Conservation (phyloP, 495 filamentous ascomycete genomes). For the Xylaria curta region DNA sequence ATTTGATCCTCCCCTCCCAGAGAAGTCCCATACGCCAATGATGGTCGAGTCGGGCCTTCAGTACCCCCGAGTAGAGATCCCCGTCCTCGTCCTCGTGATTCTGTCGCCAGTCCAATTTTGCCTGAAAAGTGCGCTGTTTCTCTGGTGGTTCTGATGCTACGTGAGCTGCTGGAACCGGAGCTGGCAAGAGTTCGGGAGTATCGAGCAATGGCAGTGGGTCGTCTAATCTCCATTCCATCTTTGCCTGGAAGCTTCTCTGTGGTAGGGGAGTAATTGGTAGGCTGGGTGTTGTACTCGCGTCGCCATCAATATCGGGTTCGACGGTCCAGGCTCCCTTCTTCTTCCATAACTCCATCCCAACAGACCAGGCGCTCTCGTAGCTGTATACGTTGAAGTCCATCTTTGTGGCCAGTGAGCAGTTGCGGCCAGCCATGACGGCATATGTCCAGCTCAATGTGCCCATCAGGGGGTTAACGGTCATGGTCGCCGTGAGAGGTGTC, state of each 20-base stretch:
- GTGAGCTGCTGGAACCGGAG: conserved; percentile 3
- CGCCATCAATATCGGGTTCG: conserved; percentile 47
- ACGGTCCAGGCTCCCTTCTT: conserved; percentile 51
- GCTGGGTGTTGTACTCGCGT: conserved; percentile 22
- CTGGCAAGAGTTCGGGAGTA: conserved; percentile 24
- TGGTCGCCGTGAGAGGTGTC: conserved; percentile 88
- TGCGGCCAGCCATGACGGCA: conserved; percentile 80
- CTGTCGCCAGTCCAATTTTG: conserved; percentile 29
- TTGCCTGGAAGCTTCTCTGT: conserved; percentile 60
- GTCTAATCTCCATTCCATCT: conserved; percentile 61
- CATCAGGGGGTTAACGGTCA: conserved; percentile 91
- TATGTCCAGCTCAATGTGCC: conserved; percentile 90
- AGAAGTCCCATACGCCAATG: conserved; percentile 81
- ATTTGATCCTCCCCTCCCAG: conserved; percentile 94
- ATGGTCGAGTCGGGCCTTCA: conserved; percentile 89
- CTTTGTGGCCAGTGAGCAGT: conserved; percentile 82
- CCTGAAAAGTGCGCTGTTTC: conserved; percentile 26
- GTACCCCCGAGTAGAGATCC: conserved; percentile 79
- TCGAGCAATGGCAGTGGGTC: conserved; percentile 38
- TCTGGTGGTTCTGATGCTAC: conserved; percentile 13
- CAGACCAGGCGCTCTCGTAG: conserved; percentile 91
- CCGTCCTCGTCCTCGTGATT: conserved; percentile 44
- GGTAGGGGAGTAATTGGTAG: conserved; percentile 26
- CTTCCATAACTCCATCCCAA: conserved; percentile 91
- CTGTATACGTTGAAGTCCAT: conserved; percentile 99